Evolutionary conservation across 179 eudicot genomes (phyloP), one percentile per base, ranked within the genome.

Genomic region (Gypsophila paniculata): DNA sequence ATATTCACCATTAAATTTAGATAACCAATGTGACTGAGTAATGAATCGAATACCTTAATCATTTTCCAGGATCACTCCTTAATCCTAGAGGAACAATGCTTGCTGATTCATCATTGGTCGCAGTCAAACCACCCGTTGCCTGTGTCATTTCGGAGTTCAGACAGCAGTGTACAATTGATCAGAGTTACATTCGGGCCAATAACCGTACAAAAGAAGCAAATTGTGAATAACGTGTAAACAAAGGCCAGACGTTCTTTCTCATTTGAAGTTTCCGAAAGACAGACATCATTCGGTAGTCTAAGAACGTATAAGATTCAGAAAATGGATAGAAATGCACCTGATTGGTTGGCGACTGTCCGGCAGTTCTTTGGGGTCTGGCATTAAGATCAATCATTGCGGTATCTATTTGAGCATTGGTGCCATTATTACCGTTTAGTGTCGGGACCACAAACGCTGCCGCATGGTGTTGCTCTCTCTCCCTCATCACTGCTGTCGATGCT

Each of bases 1-100:
- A 57, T 4, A 65, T 65, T 46, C 34, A 34, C 42, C 51, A n/a
- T 14, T 0, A 61, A 22, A 9, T 21, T 26, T 71, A 62, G 34
- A 15, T 36, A 62, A 18, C 25, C 32, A 17, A 39, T 46, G 51
- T 11, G 34, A 29, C 34, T 29, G 42, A 72, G 79, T 18, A 46
- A 66, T 13, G 38, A 29, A 54, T 7, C 61, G 15, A 70, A 67
- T 83, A 89, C 91, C 89, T 83, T 63, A 53, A 42, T 88, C 80
- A 86, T 81, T 86, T 89, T 65, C 83, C 86, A 60, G 72, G 80
- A 46, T 88, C 90, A 58, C 79, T 80, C 78, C 79, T 80, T 39
- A 84, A 78, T 77, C 85, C 81, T 74, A 66, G 81, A 25, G 91
- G 96, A 81, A 86, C 90, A 69, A 85, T 71, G 73, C 87, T 62